phyloP scores from a whole-genome alignment of 108 stramenopile genomes.

The Cylindrotheca closterium region DNA sequence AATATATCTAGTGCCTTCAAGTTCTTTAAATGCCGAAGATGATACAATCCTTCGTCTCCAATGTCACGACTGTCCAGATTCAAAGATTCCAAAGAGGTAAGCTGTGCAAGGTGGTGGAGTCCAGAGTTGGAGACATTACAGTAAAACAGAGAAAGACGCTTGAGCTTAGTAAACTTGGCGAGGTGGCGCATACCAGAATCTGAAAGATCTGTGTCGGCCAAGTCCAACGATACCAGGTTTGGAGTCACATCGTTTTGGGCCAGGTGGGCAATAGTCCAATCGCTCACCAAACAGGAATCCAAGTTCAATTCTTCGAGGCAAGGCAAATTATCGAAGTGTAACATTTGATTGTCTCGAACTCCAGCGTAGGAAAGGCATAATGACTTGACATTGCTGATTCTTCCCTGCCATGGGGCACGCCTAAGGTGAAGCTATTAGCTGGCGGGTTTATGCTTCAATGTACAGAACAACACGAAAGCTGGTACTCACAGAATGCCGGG shows the following conservation, averaged over 20 bases:
- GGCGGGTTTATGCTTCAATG: too few species aligned
- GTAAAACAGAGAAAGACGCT: constrained; percentile 76
- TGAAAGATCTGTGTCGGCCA: constrained; percentile 81
- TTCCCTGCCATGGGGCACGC: constrained; percentile 85
- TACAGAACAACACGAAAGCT: background rate
- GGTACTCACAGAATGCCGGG: constrained; percentile 76
- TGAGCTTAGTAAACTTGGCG: constrained; percentile 70
- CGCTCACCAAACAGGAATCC: constrained; percentile 73
- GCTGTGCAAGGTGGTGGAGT: constrained; percentile 52
- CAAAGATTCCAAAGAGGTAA: constrained; percentile 59
- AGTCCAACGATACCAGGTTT: constrained; percentile 66
- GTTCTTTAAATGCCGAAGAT: constrained; percentile 46
- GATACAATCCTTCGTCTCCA: constrained; percentile 64
- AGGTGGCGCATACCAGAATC: constrained; percentile 75
- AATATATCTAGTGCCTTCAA: constrained; percentile 79
- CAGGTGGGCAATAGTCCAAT: constrained; percentile 73
- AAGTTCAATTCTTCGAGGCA: constrained; percentile 76
- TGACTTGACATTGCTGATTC: constrained; percentile 58
- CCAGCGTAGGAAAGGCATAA: constrained; percentile 74
- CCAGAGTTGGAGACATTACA: constrained; percentile 77
- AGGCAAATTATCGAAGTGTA: constrained; percentile 50
- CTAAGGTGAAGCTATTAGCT: constrained; percentile 14
- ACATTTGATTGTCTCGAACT: constrained; percentile 72
- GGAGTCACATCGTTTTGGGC: constrained; percentile 77
- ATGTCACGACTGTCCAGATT: constrained; percentile 84